Evolutionary conservation across 2,329 filamentous ascomycete species (phyloP), one percentile per base, ranked within the genome.

Genomic region (Hypoxylon sp.): DNA sequence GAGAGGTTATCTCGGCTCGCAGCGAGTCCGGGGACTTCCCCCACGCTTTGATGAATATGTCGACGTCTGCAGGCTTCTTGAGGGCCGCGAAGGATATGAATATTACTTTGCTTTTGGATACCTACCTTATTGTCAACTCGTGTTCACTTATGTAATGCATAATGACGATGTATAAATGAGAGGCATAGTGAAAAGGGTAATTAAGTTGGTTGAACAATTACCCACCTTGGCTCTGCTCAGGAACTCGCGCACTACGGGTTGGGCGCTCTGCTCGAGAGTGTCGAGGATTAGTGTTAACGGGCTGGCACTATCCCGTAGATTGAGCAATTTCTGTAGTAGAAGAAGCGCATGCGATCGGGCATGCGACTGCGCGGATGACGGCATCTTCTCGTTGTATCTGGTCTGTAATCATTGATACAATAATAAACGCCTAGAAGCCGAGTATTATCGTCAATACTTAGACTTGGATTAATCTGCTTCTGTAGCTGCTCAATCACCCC

Each of bases 201-300:
- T 44, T n/a, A 29, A 10, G 22, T n/a, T 10, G 13, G 17, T 1
- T 17, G 14, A 9, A 33, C 19, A 62, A 61, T 19, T 55, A 73
- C 81, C 65, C 73, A 92, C 93, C 83, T 91, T 92, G 60, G 92
- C 93, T 74, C 94, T 87, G 51, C 85, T 84, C 59, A 92, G 88
- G 79, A 95, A 93, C 79, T 97, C 94, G 17, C 84, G 81, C 1
- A 95, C 71, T 3, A 97, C 81, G 0, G 90, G 90, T 31, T 84
- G 85, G 5, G 90, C 92, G 26, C 90, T 89, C 81, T 97, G 94
- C 81, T 97, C 94, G 31, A 98, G 84, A 35, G 87, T 93, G 80
- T 98, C 95, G 63, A 97, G 85, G 2, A 98, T 81, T 26, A 98
- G 84, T 0, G 94, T 98, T 75, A 98, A 89, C 2, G 95, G 95